Evolutionary conservation across 768 basidiomycete species (phyloP).

Genomic region (Mycena galericulata): DNA sequence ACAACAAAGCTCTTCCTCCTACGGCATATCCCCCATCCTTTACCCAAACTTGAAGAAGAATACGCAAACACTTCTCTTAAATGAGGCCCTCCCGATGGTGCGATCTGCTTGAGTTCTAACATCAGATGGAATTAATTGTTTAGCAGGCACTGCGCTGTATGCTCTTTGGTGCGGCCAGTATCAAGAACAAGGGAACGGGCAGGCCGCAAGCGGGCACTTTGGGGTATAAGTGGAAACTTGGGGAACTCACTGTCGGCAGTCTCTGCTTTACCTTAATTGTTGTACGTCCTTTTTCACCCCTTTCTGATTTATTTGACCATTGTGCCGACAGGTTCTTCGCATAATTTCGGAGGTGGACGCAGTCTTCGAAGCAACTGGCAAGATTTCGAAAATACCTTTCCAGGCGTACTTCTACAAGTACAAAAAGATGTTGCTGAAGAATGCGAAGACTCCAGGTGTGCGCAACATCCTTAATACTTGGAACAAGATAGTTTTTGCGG

Average conservation of each 20-base stretch:
- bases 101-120: background rate
- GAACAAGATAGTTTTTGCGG: background rate
- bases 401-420: background rate
- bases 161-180: background rate
- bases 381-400: background rate
- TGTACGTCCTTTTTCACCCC: background rate
- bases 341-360: background rate
- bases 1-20: background rate
- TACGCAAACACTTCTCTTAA: background rate
- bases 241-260: background rate
- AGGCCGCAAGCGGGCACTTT: too few relatives aligned
- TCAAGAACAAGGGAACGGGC: too few relatives aligned
- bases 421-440: background rate
- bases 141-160: background rate
- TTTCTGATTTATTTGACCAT: background rate
- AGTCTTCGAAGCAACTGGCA: background rate
- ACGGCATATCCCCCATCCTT: background rate
- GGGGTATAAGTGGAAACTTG: background rate
- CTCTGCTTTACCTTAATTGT: background rate
- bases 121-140: too few relatives aligned
- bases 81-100: background rate
- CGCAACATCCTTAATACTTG: background rate
- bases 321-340: background rate
- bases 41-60: background rate
- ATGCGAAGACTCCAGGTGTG: background rate